These are phyloP conservation scores for Fusarium goolgardi DNA, from an alignment of 2,329 filamentous ascomycete genomes.

Conservation along the genomic window DNA sequence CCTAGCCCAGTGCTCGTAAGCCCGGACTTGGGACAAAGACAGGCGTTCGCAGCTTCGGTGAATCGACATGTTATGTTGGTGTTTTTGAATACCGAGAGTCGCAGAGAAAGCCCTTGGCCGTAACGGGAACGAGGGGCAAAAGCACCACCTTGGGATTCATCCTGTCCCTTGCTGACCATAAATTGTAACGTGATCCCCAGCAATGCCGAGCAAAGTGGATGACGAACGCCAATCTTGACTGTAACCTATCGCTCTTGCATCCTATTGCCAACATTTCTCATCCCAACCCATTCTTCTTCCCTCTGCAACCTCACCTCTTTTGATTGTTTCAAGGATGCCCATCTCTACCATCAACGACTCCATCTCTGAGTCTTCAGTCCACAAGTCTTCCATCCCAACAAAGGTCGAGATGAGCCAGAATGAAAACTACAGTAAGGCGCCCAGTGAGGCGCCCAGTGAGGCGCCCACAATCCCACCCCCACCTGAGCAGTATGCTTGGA, in stretches of 20 bases:
- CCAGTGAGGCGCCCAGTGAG: constrained; percentile 39
- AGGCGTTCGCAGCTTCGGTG: constrained; percentile 17
- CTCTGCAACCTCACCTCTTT: constrained; percentile 5
- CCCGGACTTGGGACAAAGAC: constrained; percentile 9
- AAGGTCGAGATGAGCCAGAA: constrained; percentile 50
- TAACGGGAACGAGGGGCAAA: constrained; percentile 30
- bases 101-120: constrained; percentile 11
- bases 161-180: constrained; percentile 36
- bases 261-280: constrained; percentile 10
- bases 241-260: constrained; percentile 26
- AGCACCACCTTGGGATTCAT: constrained; percentile 4
- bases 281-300: not conserved
- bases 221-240: constrained; percentile 30
- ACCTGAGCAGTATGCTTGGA: constrained; percentile 59
- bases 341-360: constrained; percentile 47
- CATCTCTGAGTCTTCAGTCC: constrained; percentile 51
- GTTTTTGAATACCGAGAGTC: constrained; percentile 29
- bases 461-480: constrained; percentile 26
- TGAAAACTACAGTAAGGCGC: constrained; percentile 41
- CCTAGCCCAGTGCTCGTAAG: constrained; percentile 16
- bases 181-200: constrained; percentile 43
- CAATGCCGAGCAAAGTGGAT: constrained; percentile 18
- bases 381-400: constrained; percentile 48
- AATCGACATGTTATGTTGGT: constrained; percentile 9
- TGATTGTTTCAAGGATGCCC: constrained; percentile 43